phyloP scores from a whole-genome alignment of 805 yeast genomes.

The Debaryomyces prosopidis region DNA sequence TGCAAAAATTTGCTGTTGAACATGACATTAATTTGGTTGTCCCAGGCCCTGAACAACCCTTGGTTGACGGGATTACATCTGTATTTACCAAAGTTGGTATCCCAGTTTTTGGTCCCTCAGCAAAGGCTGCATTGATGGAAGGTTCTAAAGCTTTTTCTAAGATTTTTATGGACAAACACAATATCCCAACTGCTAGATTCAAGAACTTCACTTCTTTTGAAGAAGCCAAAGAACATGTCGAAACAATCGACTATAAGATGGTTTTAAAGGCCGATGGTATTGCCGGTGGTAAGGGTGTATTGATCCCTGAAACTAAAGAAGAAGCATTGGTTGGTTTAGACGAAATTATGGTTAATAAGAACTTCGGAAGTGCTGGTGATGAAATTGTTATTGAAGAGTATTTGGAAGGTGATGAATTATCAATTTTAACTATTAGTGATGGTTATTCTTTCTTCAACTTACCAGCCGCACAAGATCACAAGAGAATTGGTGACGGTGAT shows the following conservation, averaged over 20 bases:
- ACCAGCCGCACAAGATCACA: slow-evolving; percentile 98
- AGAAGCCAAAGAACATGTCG: slow-evolving; percentile 71
- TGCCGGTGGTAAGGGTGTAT: slow-evolving; percentile 98
- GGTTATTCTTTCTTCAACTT: slow-evolving; percentile 89
- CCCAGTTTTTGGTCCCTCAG: slow-evolving; percentile 96
- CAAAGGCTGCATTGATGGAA: slow-evolving; percentile 88
- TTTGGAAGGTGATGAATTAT: slow-evolving; percentile 94
- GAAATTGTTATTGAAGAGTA: slow-evolving; percentile 92
- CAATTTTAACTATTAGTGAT: slow-evolving; percentile 87
- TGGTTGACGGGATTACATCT: slow-evolving; percentile 87
- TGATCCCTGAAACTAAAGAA: slow-evolving; percentile 79
- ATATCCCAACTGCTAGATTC: slow-evolving; percentile 93
- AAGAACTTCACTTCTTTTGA: slow-evolving; percentile 77
- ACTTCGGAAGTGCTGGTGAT: slow-evolving; percentile 93
- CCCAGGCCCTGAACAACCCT: slow-evolving; percentile 99
- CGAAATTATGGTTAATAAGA: slow-evolving; percentile 85
- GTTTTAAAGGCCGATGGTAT: slow-evolving; percentile 97
- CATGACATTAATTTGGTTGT: slow-evolving; percentile 71
- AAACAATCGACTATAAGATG: slow-evolving; percentile 64
- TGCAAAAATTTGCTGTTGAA: slow-evolving; percentile 73
- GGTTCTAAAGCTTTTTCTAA: slow-evolving; percentile 96
- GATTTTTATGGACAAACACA: slow-evolving; percentile 87
- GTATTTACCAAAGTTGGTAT: slow-evolving; percentile 79
- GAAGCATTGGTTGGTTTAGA: slow-evolving; percentile 86
- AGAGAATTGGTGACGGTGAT: slow-evolving; percentile 92